These are phyloP conservation scores for Linum lewisii DNA, from an alignment of 345 rosid species.

Conservation along the genomic window DNA sequence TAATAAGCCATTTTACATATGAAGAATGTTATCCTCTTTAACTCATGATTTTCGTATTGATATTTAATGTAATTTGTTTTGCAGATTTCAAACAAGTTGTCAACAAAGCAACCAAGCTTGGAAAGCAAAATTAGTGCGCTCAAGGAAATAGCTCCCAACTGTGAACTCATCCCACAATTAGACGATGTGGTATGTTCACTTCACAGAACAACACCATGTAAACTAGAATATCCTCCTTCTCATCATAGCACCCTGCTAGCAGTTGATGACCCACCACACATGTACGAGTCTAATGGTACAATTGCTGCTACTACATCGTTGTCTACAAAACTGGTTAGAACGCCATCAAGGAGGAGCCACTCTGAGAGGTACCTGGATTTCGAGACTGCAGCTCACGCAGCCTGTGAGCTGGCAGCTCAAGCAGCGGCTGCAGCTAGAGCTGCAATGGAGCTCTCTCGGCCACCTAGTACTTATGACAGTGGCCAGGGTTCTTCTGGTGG, in stretches of 20 bases:
- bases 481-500: too few relatives aligned
- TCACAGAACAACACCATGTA: neutral
- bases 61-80: slow-evolving; percentile 1
- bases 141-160: slow-evolving; percentile 63
- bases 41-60: too few relatives aligned
- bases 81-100: slow-evolving; percentile 50
- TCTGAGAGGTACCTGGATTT: slow-evolving; percentile 66
- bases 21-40: too few relatives aligned
- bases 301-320: too few relatives aligned
- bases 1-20: too few relatives aligned
- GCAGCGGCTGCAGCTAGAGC: slow-evolving; percentile 94
- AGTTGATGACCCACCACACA: neutral
- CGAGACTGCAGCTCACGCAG: slow-evolving; percentile 92
- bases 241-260: neutral
- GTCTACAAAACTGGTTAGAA: too few relatives aligned
- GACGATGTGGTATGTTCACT: slow-evolving; percentile 23
- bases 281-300: neutral
- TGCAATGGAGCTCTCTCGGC: slow-evolving; percentile 61
- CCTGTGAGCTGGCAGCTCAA: slow-evolving; percentile 70
- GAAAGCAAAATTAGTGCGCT: slow-evolving; percentile 52
- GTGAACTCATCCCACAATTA: slow-evolving; percentile 40
- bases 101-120: slow-evolving; percentile 40
- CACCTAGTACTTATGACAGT: neutral
- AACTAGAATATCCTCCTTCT: neutral
- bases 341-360: slow-evolving; percentile 3